These are phyloP conservation scores for Camellia sinensis DNA, from an alignment of 148 eudicot species.

Conservation along the genomic window DNA sequence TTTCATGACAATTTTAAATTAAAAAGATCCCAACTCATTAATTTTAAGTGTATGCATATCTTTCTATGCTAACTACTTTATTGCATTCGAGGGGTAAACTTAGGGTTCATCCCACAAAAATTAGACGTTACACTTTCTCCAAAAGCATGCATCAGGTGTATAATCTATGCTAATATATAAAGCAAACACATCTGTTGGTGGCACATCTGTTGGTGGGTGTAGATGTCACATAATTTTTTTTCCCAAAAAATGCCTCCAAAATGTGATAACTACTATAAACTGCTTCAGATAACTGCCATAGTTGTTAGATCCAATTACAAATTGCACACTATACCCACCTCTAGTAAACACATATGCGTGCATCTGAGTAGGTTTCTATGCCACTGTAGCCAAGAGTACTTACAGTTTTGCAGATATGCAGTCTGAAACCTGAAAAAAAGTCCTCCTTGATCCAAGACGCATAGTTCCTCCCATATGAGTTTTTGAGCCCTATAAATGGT, in stretches of 20 bases:
- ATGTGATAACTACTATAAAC: too few species aligned
- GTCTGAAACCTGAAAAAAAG: slow-evolving; percentile 63
- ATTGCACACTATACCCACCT: background rate
- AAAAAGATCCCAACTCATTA: too few species aligned
- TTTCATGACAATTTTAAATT: background rate
- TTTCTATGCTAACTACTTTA: background rate
- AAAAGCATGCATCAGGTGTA: too few species aligned
- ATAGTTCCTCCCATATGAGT: slow-evolving; percentile 99
- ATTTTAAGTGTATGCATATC: background rate
- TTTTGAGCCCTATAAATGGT: slow-evolving; percentile 68
- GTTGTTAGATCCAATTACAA: background rate
- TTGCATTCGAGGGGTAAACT: background rate
- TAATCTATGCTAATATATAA: too few species aligned
- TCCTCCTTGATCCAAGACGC: slow-evolving; percentile 98
- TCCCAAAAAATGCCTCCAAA: too few species aligned
- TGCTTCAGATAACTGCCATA: too few species aligned
- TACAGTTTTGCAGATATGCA: slow-evolving; percentile 81
- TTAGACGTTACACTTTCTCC: background rate
- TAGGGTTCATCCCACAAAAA: background rate
- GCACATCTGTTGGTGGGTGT: too few species aligned
- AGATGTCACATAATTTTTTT: too few species aligned
- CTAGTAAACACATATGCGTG: background rate
- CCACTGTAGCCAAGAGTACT: slow-evolving; percentile 25
- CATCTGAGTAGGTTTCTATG: background rate
- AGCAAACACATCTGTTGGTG: too few species aligned